Conservation (phyloP, 768 basidiomycete genomes). For the Kwoniella dendrophila region DNA sequence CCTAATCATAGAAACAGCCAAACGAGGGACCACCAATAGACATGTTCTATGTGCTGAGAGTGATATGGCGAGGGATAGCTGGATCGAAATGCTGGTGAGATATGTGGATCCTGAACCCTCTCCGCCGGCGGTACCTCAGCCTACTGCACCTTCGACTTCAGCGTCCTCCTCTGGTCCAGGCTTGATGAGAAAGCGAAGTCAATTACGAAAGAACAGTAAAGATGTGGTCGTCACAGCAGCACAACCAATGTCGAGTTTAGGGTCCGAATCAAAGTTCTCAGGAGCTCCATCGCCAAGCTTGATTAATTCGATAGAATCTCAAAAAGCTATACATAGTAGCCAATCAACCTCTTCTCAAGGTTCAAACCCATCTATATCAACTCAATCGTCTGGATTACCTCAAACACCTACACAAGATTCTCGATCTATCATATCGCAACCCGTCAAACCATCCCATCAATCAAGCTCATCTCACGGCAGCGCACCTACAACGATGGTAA, state of each 20-base stretch:
- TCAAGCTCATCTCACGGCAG: slow-evolving; percentile 18
- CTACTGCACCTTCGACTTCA: not conserved
- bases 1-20: slow-evolving; percentile 75
- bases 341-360: slow-evolving; percentile 40
- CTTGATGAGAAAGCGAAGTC: slow-evolving; percentile 32
- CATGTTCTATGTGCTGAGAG: slow-evolving; percentile 97
- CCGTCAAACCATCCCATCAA: slow-evolving; percentile 2
- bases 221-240: slow-evolving; percentile 48
- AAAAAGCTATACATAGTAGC: slow-evolving; percentile 42
- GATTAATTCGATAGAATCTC: slow-evolving; percentile 43
- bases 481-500: slow-evolving; percentile 67
- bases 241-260: slow-evolving; percentile 34
- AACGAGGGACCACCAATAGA: slow-evolving; percentile 59
- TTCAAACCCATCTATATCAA: slow-evolving; percentile 19
- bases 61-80: slow-evolving; percentile 85
- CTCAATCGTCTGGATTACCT: slow-evolving; percentile 6
- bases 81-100: slow-evolving; percentile 91
- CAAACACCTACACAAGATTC: slow-evolving; percentile 21
- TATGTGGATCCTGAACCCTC: slow-evolving; percentile 61
- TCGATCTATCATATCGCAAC: not conserved
- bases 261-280: slow-evolving; percentile 33
- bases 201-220: slow-evolving; percentile 35
- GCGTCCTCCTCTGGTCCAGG: not conserved
- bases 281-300: slow-evolving; percentile 46
- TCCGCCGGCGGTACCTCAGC: not conserved